Evolutionary conservation across 2,329 filamentous ascomycete genomes (phyloP).

Genomic region (Ceratocystis variospora): DNA sequence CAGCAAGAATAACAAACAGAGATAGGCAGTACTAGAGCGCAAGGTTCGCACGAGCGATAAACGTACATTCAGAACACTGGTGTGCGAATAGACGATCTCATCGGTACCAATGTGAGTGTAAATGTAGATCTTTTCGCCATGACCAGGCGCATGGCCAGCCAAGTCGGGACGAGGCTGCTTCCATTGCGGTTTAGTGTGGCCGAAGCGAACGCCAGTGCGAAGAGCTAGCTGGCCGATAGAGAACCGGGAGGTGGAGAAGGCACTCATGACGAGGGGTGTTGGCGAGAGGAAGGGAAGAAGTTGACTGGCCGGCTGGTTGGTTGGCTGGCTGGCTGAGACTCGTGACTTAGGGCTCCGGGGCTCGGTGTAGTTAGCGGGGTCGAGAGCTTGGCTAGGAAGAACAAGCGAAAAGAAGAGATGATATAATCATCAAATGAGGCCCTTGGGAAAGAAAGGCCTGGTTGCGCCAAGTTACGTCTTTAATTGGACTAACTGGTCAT

Average conservation of each 20-base stretch:
- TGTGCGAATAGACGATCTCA: constrained; percentile 40
- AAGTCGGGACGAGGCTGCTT: constrained; percentile 21
- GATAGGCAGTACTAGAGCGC: too few species aligned
- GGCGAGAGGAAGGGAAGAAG: constrained; percentile 9
- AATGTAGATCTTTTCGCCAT: constrained; percentile 46
- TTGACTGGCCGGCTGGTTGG: not conserved
- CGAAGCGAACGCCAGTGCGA: constrained; percentile 32
- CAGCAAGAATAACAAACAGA: not conserved
- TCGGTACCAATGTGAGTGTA: constrained; percentile 38
- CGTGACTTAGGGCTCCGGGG: not conserved
- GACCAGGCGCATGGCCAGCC: constrained; percentile 27
- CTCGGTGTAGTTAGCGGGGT: not conserved
- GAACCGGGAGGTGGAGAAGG: constrained; percentile 25
- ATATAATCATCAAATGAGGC: not conserved
- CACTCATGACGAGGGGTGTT: constrained; percentile 23
- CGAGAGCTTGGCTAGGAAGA: not conserved
- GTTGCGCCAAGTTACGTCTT: not conserved
- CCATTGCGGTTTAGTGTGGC: constrained; percentile 23
- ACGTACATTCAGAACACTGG: constrained; percentile 34
- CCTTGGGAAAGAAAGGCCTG: not conserved
- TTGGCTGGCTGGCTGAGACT: not conserved
- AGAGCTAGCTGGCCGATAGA: constrained; percentile 31
- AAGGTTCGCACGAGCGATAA: not conserved
- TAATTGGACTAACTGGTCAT: constrained; percentile 4
- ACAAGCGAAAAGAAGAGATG: not conserved